These are phyloP conservation scores for Saururus chinensis DNA, from an alignment of 164 flowering plant genomes.

Conservation along the genomic window DNA sequence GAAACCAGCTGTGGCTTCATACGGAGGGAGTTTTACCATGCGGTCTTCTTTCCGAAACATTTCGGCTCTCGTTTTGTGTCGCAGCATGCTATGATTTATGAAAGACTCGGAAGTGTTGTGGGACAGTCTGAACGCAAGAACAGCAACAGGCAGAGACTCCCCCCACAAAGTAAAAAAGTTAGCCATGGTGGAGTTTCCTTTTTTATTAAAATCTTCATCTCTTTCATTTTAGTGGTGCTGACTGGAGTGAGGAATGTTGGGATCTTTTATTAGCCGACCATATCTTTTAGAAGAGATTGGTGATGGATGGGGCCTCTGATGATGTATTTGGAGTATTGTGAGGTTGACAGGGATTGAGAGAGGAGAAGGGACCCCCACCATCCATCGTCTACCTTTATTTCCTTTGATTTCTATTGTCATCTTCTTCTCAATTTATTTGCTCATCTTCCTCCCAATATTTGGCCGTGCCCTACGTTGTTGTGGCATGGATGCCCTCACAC, in stretches of 20 bases:
- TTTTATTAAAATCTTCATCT: not conserved
- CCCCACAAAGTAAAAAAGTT: not conserved
- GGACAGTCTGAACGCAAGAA: not conserved
- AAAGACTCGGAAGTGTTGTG: not conserved
- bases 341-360: not conserved
- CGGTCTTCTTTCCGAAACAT: not conserved
- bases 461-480: not conserved
- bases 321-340: not conserved
- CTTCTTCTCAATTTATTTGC: no score
- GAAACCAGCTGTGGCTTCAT: not conserved
- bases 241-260: not conserved
- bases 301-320: not conserved
- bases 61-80: not conserved
- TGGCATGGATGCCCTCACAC: not conserved
- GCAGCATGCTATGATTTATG: not conserved
- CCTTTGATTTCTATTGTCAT: not conserved
- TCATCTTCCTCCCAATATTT: not conserved
- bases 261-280: slow-evolving; percentile 1
- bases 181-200: not conserved
- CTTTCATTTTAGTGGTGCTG: not conserved
- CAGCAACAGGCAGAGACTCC: not conserved
- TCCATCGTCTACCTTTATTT: not conserved
- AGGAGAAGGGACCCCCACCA: not conserved
- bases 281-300: not conserved
- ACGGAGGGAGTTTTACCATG: no score